Conservation (phyloP, 192 early-diverging fungal species). For the Linnemannia exigua region DNA sequence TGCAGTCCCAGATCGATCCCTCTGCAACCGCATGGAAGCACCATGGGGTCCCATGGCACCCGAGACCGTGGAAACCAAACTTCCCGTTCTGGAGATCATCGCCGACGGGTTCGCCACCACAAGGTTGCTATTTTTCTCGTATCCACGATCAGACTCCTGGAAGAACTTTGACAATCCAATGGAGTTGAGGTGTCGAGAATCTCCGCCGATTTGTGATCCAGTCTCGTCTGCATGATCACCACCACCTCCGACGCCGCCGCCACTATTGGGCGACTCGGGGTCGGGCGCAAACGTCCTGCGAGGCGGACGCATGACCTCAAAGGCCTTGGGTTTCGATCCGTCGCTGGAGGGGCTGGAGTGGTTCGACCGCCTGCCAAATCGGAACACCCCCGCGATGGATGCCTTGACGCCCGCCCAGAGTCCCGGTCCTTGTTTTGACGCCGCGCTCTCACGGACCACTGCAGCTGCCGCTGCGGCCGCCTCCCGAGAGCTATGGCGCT, state of each 20-base stretch:
- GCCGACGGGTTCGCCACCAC: constrained; percentile 54
- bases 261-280: background rate
- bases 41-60: constrained; percentile 7
- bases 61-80: constrained; percentile 41
- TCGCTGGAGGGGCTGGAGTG: constrained; percentile 8
- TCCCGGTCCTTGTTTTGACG: background rate
- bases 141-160: constrained; percentile 44
- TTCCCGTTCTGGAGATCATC: constrained; percentile 49
- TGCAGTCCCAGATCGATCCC: constrained; percentile 30
- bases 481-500: background rate
- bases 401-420: constrained; percentile 27
- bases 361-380: constrained; percentile 7
- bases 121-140: constrained; percentile 40
- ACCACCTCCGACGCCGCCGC: background rate
- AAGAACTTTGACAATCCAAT: constrained; percentile 37
- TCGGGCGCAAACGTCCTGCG: constrained; percentile 17
- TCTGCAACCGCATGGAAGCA: constrained; percentile 6
- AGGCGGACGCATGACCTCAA: constrained; percentile 48
- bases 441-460: background rate
- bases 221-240: constrained; percentile 21
- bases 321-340: constrained; percentile 48
- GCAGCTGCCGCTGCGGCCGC: background rate
- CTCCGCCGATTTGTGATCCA: constrained; percentile 42
- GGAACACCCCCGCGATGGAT: constrained; percentile 24
- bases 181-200: constrained; percentile 42